These are phyloP conservation scores for Populus tomentosa DNA, from an alignment of 441 rosid species.

Conservation along the genomic window DNA sequence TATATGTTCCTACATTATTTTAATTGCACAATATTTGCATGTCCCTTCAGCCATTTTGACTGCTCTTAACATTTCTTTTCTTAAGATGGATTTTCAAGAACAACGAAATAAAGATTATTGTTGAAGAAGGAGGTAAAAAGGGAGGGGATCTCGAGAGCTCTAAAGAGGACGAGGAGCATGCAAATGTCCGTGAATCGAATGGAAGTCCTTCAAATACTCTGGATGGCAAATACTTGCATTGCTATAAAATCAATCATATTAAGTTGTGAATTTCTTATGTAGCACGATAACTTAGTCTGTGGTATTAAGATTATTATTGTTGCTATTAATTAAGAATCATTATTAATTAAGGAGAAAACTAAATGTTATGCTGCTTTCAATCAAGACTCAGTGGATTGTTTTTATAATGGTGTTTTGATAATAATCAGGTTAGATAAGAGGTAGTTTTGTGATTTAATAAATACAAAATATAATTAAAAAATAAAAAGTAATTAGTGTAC, in stretches of 20 bases:
- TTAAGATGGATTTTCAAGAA: conserved; percentile 55
- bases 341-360: too few relatives aligned
- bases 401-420: too few relatives aligned
- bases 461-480: too few relatives aligned
- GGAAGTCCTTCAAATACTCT: background rate
- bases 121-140: conserved; percentile 34
- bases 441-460: too few relatives aligned
- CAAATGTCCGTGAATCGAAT: background rate
- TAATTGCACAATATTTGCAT: background rate
- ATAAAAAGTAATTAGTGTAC: too few relatives aligned
- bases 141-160: conserved; percentile 57
- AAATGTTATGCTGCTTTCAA: too few relatives aligned
- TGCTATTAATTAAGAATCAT: too few relatives aligned
- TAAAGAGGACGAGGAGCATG: conserved; percentile 7
- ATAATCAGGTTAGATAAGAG: too few relatives aligned
- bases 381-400: too few relatives aligned
- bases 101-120: conserved; percentile 29
- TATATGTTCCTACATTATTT: background rate
- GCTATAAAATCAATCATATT: too few relatives aligned
- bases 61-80: background rate
- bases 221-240: background rate
- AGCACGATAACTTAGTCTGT: background rate
- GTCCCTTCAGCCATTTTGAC: conserved; percentile 2
- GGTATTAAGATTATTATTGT: background rate
- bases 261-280: background rate